Evolutionary conservation across 768 basidiomycete species (phyloP), one percentile per base, ranked within the genome.

Genomic region (Mycena sanguinolenta): DNA sequence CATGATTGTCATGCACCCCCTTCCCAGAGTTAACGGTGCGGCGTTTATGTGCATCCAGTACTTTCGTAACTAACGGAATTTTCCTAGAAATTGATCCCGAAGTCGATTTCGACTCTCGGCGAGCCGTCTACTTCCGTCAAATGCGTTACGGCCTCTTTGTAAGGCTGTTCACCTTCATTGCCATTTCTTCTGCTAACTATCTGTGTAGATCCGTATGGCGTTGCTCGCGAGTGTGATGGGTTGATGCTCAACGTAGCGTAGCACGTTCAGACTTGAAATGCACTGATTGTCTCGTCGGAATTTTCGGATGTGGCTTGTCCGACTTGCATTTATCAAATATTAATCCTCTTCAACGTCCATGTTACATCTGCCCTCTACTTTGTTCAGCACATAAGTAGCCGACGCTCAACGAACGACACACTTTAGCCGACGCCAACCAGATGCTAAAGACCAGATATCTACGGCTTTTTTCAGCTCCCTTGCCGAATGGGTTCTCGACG

Each of bases 1-100:
- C 62, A 95, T 98, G 91, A 98, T 99, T 67, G 96, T 99, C 73
- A 97, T 99, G 96, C 98, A 99, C 81, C 98, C 98, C n/a, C 85
- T 99, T 25, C 98, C 98, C 17, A 83, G 98, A 76, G 91, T 97
- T 59, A 95, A 95, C 69, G 95, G 95, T 91, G 73, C 72, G 89
- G 67, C 28, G 28, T 64, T n/a, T 57, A 19, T 28, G 19, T 28
- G n/a, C 13, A 10, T 38, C 34, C 14, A 55, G 16, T 8, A 0
- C 28, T 44, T 21, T 34, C 27, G 34, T 46, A 63, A 68, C 65
- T 76, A 65, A 78, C 67, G 14, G 67, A 39, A 42, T 21, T 53
- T 70, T 28, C n/a, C 4, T 74, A 96, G 98, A 99, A 92, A 98
- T 99, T 75, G 97, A 98, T 79, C 95, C 96, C 3, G 97, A 97